These are phyloP conservation scores for Paraglomus brasilianum DNA, from an alignment of 192 early-diverging fungal genomes.

Conservation along the genomic window DNA sequence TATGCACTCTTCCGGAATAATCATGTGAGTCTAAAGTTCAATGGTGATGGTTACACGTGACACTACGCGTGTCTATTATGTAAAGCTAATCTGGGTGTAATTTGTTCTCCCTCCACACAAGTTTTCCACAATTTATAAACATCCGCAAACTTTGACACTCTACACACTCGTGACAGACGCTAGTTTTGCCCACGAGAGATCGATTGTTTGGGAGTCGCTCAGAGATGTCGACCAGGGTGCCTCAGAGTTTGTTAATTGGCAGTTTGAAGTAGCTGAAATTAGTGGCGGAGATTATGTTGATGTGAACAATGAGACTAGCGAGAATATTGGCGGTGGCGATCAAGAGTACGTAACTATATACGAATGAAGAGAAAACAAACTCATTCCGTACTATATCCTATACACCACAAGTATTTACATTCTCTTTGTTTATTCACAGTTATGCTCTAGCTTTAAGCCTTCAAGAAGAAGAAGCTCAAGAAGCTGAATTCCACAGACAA, in stretches of 20 bases:
- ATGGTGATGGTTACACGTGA: neutral
- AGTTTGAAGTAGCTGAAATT: constrained; percentile 43
- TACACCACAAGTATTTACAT: neutral
- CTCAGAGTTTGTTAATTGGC: constrained; percentile 61
- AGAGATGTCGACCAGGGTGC: constrained; percentile 60
- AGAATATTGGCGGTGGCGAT: constrained; percentile 39
- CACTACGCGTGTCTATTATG: neutral
- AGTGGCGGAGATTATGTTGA: constrained; percentile 44
- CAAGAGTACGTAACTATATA: constrained; percentile 38
- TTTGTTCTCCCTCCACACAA: constrained; percentile 12
- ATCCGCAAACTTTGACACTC: constrained; percentile 47
- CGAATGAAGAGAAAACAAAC: neutral
- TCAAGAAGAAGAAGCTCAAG: constrained; percentile 46
- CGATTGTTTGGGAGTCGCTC: constrained; percentile 75
- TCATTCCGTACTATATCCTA: neutral
- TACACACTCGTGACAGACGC: constrained; percentile 72
- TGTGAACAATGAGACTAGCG: constrained; percentile 29
- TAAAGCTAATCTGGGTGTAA: neutral
- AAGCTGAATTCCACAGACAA: constrained; percentile 31
- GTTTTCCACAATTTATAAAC: constrained; percentile 76
- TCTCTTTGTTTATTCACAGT: constrained; percentile 27
- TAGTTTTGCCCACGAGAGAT: constrained; percentile 58
- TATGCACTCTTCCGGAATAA: constrained; percentile 93
- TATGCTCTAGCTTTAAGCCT: constrained; percentile 43
- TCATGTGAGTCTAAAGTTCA: constrained; percentile 53